These are phyloP conservation scores for Exutisphaerella laricina DNA, from an alignment of 2,329 filamentous ascomycete species.

Conservation along the genomic window DNA sequence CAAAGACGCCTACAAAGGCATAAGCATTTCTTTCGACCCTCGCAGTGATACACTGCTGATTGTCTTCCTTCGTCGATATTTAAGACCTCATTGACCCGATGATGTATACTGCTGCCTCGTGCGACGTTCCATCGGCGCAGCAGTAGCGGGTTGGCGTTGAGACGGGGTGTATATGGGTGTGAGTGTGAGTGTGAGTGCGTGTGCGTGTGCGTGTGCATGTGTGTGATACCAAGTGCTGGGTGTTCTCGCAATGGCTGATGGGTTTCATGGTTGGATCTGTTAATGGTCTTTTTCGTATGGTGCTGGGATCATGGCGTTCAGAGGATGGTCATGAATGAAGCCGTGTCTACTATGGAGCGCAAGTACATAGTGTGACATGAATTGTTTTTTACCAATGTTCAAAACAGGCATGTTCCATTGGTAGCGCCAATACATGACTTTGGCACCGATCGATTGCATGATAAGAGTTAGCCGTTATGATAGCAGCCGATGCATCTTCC, in stretches of 20 bases:
- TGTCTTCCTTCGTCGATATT: slow-evolving; percentile 3
- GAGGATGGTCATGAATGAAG: slow-evolving; percentile 5
- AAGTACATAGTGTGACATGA: slow-evolving; percentile 14
- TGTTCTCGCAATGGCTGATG: slow-evolving; percentile 4
- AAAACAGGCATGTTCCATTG: neutral
- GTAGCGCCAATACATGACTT: too few relatives aligned
- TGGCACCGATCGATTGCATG: too few relatives aligned
- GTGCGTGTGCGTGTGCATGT: slow-evolving; percentile 7
- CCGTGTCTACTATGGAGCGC: slow-evolving; percentile 14
- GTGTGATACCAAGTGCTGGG: slow-evolving; percentile 8
- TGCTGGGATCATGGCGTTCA: slow-evolving; percentile 10
- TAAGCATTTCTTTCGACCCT: too few relatives aligned
- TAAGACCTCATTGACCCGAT: neutral
- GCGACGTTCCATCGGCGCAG: neutral
- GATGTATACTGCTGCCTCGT: slow-evolving; percentile 5
- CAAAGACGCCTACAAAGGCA: slow-evolving; percentile 35
- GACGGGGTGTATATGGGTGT: slow-evolving; percentile 2
- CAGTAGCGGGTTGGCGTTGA: slow-evolving; percentile 6
- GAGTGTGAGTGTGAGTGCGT: too few relatives aligned
- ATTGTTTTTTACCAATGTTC: slow-evolving; percentile 5
- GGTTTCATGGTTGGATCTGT: slow-evolving; percentile 5
- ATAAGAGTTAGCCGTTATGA: too few relatives aligned
- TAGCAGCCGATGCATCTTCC: too few relatives aligned
- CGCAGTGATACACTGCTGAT: too few relatives aligned
- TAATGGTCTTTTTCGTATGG: slow-evolving; percentile 8